phyloP scores from a whole-genome alignment of 2,329 filamentous ascomycete genomes.

The Colletotrichum sojae region DNA sequence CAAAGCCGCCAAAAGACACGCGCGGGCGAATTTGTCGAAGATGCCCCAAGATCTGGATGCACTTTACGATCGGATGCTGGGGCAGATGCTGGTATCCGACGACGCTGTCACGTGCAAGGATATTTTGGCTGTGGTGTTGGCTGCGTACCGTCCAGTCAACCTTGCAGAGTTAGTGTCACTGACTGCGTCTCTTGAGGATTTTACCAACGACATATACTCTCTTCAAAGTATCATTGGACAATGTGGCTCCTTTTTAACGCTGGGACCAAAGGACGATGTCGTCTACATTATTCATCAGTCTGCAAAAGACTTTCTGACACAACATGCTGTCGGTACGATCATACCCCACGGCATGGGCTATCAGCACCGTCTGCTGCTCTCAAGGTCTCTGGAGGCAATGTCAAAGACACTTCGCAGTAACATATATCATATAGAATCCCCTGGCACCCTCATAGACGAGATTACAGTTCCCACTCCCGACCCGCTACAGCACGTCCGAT shows the following conservation, averaged over 20 bases:
- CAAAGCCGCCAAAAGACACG: conserved; percentile 24
- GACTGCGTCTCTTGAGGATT: conserved; percentile 26
- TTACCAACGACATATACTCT: background rate
- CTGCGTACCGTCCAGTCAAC: conserved; percentile 51
- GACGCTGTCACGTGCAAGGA: conserved; percentile 49
- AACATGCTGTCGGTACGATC: conserved; percentile 43
- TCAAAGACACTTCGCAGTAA: conserved; percentile 49
- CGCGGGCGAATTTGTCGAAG: background rate
- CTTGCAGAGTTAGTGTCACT: conserved; percentile 51
- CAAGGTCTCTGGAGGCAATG: conserved; percentile 51
- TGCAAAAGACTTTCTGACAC: conserved; percentile 56
- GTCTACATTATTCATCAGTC: conserved; percentile 60
- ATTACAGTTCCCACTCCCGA: conserved; percentile 27
- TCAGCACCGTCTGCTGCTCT: conserved; percentile 50
- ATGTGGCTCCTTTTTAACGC: conserved; percentile 46
- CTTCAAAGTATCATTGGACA: background rate
- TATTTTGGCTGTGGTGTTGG: conserved; percentile 50
- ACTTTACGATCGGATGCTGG: conserved; percentile 57
- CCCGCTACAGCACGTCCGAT: conserved; percentile 34
- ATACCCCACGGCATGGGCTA: conserved; percentile 47
- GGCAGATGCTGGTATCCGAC: conserved; percentile 47
- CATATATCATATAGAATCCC: conserved; percentile 49
- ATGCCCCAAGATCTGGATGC: conserved; percentile 53
- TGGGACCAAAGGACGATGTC: conserved; percentile 42
- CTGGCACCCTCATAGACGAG: conserved; percentile 20